These are phyloP conservation scores for Pleodorina starrii DNA, from an alignment of 139 green algal species.

Conservation along the genomic window DNA sequence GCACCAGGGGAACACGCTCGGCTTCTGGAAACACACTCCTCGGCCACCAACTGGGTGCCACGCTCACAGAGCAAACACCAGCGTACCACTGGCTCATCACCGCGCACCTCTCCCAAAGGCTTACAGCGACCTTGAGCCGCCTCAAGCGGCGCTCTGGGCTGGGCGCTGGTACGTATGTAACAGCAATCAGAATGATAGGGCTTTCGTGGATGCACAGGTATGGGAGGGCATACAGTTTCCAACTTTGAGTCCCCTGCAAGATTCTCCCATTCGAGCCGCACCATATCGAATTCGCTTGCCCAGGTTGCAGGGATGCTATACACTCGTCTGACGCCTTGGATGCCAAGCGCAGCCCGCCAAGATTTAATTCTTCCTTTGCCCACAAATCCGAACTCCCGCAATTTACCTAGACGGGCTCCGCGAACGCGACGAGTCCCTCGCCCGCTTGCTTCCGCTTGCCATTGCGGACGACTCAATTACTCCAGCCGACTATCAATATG, in stretches of 20 bases:
- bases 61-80: no score
- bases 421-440: neutral
- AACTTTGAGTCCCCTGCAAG: no score
- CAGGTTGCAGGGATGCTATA: no score
- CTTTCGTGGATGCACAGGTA: neutral
- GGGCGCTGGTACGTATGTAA: conserved; percentile 14
- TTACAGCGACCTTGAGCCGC: neutral
- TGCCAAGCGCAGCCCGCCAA: no score
- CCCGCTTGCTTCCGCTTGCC: conserved; percentile 2
- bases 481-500: neutral
- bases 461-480: neutral
- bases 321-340: no score
- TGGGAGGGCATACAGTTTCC: neutral
- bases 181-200: neutral
- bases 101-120: neutral
- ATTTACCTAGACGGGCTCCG: conserved; percentile 9
- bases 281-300: no score
- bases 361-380: no score
- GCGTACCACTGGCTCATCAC: neutral
- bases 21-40: no score
- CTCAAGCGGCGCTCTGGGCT: conserved; percentile 2
- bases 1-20: no score
- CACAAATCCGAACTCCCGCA: no score
- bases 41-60: no score
- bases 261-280: no score